Base-by-base conservation (phyloP, 768 basidiomycete species). In the Russula sp. region DNA sequence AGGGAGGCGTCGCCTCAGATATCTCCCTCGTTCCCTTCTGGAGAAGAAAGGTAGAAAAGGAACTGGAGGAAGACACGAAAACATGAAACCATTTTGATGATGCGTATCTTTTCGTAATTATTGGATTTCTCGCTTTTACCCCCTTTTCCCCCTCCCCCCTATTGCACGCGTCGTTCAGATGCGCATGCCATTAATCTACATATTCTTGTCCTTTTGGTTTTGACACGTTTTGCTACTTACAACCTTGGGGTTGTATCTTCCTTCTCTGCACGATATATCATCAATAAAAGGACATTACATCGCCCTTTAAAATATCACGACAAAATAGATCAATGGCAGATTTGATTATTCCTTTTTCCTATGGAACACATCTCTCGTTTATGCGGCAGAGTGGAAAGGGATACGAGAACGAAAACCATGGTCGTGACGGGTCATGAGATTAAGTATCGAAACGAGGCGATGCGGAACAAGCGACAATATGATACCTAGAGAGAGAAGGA, bases 341-440 rank as follows among this genome's bases (percentile, higher is more conserved):
- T 44, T 64, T 26, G 48, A 64, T 60, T 60, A 57, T 49, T 63
- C 57, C 57, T 55, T 56, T 46, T 61, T 54, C 54, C 59, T 59
- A 65, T 57, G 58, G n/a, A 36, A 49, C 63, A 64, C 44, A 65
- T 51, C 34, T 55, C 52, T 65, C 40, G 20, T 55, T 60, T 55
- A 61, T 61, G 60, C 59, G 55, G 55, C 49, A 44, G 40, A 61
- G 26, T 50, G 55, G 28, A 61, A 46, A 34, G 24, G 16, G 48
- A 42, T 30, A 34, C 4, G 44, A 46, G n/a, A 20, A 53, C 32
- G 26, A 32, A n/a, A 58, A 48, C 10, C 61, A 66, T 66, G 62
- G 54, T 67, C 66, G 54, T 67, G 57, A 67, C 24, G 58, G 58
- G 66, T 67, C 66, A 65, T 67, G 65, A 67, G 10, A 67, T 67